These are phyloP conservation scores for Plasmodium gonderi DNA, from an alignment of 169 alveolate genomes.

Conservation along the genomic window DNA sequence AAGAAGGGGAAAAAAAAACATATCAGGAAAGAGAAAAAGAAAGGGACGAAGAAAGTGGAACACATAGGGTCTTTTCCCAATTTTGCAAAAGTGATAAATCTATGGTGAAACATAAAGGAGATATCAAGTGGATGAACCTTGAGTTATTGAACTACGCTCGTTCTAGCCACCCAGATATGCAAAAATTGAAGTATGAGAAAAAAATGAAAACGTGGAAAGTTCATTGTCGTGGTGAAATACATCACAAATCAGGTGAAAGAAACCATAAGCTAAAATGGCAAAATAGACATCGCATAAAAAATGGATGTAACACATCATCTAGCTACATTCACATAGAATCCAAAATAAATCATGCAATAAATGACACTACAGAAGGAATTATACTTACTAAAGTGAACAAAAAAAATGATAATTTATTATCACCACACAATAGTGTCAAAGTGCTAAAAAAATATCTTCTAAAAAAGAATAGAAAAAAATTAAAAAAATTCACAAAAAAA, in stretches of 20 bases:
- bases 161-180: not conserved
- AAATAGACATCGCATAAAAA: not conserved
- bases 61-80: too few species aligned
- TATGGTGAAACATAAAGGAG: not conserved
- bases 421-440: not conserved
- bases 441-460: not conserved
- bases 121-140: not conserved
- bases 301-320: not conserved
- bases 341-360: not conserved
- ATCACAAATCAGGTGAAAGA: not conserved
- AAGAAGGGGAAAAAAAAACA: too few species aligned
- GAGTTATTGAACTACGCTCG: not conserved
- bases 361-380: not conserved
- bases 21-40: too few species aligned
- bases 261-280: not conserved
- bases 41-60: too few species aligned
- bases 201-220: not conserved
- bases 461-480: not conserved
- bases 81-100: not conserved
- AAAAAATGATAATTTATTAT: not conserved
- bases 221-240: not conserved
- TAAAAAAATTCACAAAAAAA: not conserved
- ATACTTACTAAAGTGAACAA: not conserved
- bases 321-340: not conserved
- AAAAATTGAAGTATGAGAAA: not conserved